These are phyloP conservation scores for Aphanomyces stellatus DNA, from an alignment of 352 stramenopile species.

Conservation along the genomic window DNA sequence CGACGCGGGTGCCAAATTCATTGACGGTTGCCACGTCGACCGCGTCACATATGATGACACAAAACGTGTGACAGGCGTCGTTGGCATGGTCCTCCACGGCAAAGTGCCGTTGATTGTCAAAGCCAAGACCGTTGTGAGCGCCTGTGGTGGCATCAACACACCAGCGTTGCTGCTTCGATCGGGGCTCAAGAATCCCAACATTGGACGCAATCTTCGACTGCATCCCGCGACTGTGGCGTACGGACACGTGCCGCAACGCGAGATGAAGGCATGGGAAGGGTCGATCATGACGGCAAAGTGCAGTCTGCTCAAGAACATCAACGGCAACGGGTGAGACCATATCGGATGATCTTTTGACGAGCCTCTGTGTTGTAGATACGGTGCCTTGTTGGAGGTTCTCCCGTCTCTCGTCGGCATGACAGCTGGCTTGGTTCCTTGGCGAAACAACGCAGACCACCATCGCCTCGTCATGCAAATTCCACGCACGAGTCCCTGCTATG, in stretches of 20 bases:
- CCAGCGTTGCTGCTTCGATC: slow-evolving; percentile 26
- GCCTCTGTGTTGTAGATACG: slow-evolving; percentile 14
- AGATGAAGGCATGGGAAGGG: slow-evolving; percentile 23
- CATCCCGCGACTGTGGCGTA: slow-evolving; percentile 23
- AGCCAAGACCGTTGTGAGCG: slow-evolving; percentile 21
- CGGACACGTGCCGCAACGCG: slow-evolving; percentile 14
- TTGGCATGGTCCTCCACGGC: slow-evolving; percentile 13
- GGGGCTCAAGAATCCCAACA: slow-evolving; percentile 25
- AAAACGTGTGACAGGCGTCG: slow-evolving; percentile 9
- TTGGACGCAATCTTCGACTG: slow-evolving; percentile 25
- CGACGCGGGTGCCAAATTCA: slow-evolving; percentile 15
- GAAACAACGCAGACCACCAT: background rate
- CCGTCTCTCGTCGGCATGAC: slow-evolving; percentile 17
- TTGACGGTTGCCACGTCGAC: slow-evolving; percentile 16
- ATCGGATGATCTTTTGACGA: background rate
- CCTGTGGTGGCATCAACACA: slow-evolving; percentile 24
- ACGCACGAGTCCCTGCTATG: background rate
- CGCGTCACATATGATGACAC: slow-evolving; percentile 2
- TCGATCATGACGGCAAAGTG: slow-evolving; percentile 26
- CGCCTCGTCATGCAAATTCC: slow-evolving; percentile 13
- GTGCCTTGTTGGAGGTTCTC: slow-evolving; percentile 25
- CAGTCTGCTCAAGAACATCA: slow-evolving; percentile 15
- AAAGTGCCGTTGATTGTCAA: background rate
- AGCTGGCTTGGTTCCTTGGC: slow-evolving; percentile 5
- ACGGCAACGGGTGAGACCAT: slow-evolving; percentile 18